Conservation (phyloP, 441 rosid genomes). For the Aleurites moluccanus region DNA sequence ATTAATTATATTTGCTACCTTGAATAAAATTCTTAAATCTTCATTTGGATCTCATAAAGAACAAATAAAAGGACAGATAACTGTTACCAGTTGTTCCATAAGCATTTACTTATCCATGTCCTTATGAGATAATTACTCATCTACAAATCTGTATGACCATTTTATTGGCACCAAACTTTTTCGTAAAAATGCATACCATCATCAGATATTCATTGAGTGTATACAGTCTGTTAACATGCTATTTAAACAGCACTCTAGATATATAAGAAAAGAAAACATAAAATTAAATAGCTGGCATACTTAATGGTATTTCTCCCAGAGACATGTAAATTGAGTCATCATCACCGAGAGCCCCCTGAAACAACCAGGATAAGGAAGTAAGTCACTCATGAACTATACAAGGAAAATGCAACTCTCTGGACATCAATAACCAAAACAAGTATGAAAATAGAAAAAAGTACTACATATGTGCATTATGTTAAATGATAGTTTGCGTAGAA, state of each 20-base stretch:
- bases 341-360: slow-evolving; percentile 78
- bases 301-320: slow-evolving; percentile 93
- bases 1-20: neutral
- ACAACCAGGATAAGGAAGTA: slow-evolving; percentile 19
- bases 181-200: neutral
- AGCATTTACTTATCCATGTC: neutral
- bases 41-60: neutral
- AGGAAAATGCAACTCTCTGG: slow-evolving; percentile 5
- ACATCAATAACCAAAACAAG: neutral
- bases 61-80: neutral
- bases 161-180: neutral
- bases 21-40: neutral
- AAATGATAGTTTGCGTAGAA: neutral
- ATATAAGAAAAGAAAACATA: slow-evolving; percentile 26
- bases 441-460: neutral
- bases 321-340: slow-evolving; percentile 97
- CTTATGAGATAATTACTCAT: slow-evolving; percentile 7
- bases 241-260: slow-evolving; percentile 19
- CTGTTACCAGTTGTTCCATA: neutral
- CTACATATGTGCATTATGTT: neutral
- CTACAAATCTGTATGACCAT: neutral
- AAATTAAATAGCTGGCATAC: slow-evolving; percentile 52
- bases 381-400: slow-evolving; percentile 18
- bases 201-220: slow-evolving; percentile 20
- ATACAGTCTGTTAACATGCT: slow-evolving; percentile 14